Evolutionary conservation across 129 eudicot species (phyloP).

Genomic region (Tagetes erecta): DNA sequence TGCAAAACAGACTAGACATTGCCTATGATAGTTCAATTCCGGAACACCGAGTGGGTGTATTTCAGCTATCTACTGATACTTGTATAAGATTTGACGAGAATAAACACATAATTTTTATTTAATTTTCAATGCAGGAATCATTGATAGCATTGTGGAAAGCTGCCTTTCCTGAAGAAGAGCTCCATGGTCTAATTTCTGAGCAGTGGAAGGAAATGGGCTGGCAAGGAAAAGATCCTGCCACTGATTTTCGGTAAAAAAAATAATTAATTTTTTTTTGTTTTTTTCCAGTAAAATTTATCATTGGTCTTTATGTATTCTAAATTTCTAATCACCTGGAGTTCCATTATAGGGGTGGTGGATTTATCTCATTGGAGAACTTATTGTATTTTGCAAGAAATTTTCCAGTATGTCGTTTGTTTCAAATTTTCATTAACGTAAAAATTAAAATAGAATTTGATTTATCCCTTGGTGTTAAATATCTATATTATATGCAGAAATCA

Average conservation of each 20-base stretch:
- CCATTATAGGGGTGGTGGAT: slow-evolving; percentile 93
- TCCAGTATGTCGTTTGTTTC: slow-evolving; percentile 55
- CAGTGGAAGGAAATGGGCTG: slow-evolving; percentile 99
- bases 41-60: slow-evolving; percentile 71
- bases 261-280: background rate
- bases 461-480: background rate
- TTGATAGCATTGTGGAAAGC: slow-evolving; percentile 83
- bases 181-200: slow-evolving; percentile 69
- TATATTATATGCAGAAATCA: slow-evolving; percentile 62
- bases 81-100: background rate
- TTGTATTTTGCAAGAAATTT: slow-evolving; percentile 77
- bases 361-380: slow-evolving; percentile 95
- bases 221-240: slow-evolving; percentile 99
- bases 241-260: slow-evolving; percentile 72
- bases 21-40: slow-evolving; percentile 72
- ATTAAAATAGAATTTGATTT: slow-evolving; percentile 2
- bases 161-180: slow-evolving; percentile 84
- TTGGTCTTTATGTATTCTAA: background rate
- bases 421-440: background rate
- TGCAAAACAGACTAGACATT: slow-evolving; percentile 76
- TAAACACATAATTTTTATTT: slow-evolving; percentile 9
- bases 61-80: background rate
- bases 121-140: slow-evolving; percentile 58
- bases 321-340: slow-evolving; percentile 22
- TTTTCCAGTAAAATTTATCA: background rate